Conservation (phyloP, 768 basidiomycete genomes). For the Boletus eberwhitei region DNA sequence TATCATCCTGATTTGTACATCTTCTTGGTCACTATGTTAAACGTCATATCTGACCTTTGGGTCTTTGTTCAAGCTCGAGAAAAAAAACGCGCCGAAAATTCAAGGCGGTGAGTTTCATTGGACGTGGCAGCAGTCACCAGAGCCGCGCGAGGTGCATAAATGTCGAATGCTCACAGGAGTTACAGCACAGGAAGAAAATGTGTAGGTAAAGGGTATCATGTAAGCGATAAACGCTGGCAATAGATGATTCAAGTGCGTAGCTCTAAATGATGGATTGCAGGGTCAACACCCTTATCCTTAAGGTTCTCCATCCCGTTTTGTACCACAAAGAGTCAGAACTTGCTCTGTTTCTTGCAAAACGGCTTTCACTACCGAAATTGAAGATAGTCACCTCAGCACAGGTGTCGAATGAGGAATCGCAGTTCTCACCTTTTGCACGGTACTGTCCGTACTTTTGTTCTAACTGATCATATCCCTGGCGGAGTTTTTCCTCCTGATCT, state of each 20-base stretch:
- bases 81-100: neutral
- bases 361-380: constrained; percentile 32
- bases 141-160: neutral
- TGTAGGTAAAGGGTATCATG: neutral
- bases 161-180: neutral
- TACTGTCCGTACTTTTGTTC: constrained; percentile 41
- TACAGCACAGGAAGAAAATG: neutral
- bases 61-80: neutral
- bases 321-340: constrained; percentile 43
- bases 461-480: constrained; percentile 37
- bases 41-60: neutral
- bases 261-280: neutral
- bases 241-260: neutral
- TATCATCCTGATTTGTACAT: neutral
- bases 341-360: constrained; percentile 45
- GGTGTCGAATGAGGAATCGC: neutral
- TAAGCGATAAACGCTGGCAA: neutral
- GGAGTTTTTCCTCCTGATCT: constrained; percentile 40
- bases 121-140: neutral
- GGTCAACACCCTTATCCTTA: neutral
- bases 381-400: constrained; percentile 8
- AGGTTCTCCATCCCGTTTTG: constrained; percentile 37
- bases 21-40: neutral
- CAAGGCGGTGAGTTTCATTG: neutral
- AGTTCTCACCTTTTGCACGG: constrained; percentile 37